Evolutionary conservation across 2,329 filamentous ascomycete species (phyloP).

Genomic region (Phoma sp.): DNA sequence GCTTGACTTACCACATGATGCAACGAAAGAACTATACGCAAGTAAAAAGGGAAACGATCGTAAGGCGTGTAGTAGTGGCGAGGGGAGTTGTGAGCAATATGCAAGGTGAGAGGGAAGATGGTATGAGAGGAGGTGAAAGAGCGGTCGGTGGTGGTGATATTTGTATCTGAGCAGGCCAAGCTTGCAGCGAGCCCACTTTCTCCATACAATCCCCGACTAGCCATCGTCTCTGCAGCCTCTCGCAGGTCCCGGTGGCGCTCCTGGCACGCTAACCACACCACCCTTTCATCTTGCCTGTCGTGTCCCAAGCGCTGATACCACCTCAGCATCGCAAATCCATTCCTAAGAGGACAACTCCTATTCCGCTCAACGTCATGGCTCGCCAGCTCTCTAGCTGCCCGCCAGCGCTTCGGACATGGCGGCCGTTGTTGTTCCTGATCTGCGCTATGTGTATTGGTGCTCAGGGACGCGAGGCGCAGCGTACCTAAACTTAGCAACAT

Average conservation of each 20-base stretch:
- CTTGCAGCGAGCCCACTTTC: slow-evolving; percentile 34
- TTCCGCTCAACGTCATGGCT: slow-evolving; percentile 35
- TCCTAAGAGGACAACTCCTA: slow-evolving; percentile 28
- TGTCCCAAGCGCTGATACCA: slow-evolving; percentile 18
- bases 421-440: slow-evolving; percentile 38
- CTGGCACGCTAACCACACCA: slow-evolving; percentile 19
- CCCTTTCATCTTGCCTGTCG: slow-evolving; percentile 20
- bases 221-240: slow-evolving; percentile 28
- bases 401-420: slow-evolving; percentile 26
- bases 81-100: slow-evolving; percentile 16
- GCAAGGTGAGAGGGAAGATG: slow-evolving; percentile 23
- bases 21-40: slow-evolving; percentile 34
- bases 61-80: slow-evolving; percentile 25
- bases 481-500: slow-evolving; percentile 43
- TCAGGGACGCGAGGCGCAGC: slow-evolving; percentile 42
- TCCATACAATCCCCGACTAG: slow-evolving; percentile 39
- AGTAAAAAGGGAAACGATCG: slow-evolving; percentile 38
- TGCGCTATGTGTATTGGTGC: slow-evolving; percentile 29
- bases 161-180: slow-evolving; percentile 43
- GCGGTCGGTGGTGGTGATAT: slow-evolving; percentile 45
- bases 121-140: slow-evolving; percentile 41
- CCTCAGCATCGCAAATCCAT: slow-evolving; percentile 23
- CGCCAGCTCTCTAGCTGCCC: slow-evolving; percentile 17
- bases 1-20: slow-evolving; percentile 48
- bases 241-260: slow-evolving; percentile 34